Percentiles rank a stretch among this genome's conserved stretches.
These are phyloP conservation scores for Fusarium lyarnte DNA, from an alignment of 2,329 filamentous ascomycete species.

Conservation along the genomic window DNA sequence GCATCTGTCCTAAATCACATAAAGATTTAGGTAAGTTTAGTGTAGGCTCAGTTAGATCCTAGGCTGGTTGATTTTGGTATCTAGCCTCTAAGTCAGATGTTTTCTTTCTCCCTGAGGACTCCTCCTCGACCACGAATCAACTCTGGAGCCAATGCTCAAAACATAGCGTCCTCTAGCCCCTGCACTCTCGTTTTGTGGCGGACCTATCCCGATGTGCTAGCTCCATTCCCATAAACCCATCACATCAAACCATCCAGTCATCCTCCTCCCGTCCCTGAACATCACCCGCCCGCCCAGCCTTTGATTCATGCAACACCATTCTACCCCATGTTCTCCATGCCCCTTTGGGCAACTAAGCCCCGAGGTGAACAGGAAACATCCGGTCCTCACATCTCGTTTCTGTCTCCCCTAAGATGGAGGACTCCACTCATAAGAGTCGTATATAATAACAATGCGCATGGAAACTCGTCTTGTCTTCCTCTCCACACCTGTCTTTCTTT, in stretches of 20 bases:
- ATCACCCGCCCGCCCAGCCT: constrained; percentile 9
- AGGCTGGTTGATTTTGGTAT: no score
- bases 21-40: no score
- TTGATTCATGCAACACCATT: constrained; percentile 12
- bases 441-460: constrained; percentile 33
- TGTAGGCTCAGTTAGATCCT: no score
- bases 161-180: constrained; percentile 4
- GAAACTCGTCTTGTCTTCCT: background rate
- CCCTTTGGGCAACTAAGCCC: constrained; percentile 17
- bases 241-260: constrained; percentile 5
- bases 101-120: no score
- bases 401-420: background rate
- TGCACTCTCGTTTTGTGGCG: background rate
- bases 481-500: constrained; percentile 35
- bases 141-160: background rate
- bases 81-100: no score
- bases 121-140: constrained; percentile 2
- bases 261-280: constrained; percentile 21
- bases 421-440: constrained; percentile 20
- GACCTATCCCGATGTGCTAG: constrained; percentile 1
- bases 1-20: no score
- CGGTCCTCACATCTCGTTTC: constrained; percentile 27
- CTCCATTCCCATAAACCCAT: background rate
- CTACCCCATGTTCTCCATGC: constrained; percentile 20
- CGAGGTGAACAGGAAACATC: constrained; percentile 7